Base-by-base conservation (phyloP, 768 basidiomycete species). In the Mycena floridula region DNA sequence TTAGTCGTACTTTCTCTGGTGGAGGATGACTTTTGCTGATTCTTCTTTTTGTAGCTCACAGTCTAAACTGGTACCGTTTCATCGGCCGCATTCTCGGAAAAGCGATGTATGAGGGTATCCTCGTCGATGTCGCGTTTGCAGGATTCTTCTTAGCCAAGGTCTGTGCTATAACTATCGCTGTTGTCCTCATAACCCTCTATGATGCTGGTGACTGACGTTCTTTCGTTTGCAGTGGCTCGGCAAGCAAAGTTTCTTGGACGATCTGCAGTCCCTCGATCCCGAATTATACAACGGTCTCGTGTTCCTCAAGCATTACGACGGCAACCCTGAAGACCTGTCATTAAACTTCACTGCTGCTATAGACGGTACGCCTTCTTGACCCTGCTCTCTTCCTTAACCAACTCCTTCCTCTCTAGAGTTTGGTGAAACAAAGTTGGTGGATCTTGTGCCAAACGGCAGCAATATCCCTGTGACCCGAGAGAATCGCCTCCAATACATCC, bases 41-140 rank as follows among this genome's bases (percentile, higher is more conserved):
- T 20, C 37, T 37, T 11, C 38, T n/a, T 30, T 15, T 16, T 48
- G 6, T 55, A 94, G 87, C 76, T 0, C 85, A 90, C 57, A 93
- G 83, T 57, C 68, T 97, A 39, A 80, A 76, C 35, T 98, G 95
- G 95, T 98, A 89, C 58, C 76, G 82, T 1, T 93, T 95, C 63
- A 86, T 97, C 48, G 96, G 96, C 0, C 74, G 90, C 2, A 89
- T 99, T 16, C 72, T 99, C 1, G 95, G 95, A 4, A 98, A 98
- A 60, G 96, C 95, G 0, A 72, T 99, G 59, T 98, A 99, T 55
- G 90, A 97, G 43, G 93, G 94, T 1, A 96, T 98, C 37, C 70
- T 99, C 6, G 83, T 95, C 13, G 92, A 97, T 51, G 91, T 97
- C 2, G 87, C 86, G 0, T 98, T 98, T 60, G 94, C 96, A 3